Conservation (phyloP, 306 rosid genomes). For the Malus asiatica region DNA sequence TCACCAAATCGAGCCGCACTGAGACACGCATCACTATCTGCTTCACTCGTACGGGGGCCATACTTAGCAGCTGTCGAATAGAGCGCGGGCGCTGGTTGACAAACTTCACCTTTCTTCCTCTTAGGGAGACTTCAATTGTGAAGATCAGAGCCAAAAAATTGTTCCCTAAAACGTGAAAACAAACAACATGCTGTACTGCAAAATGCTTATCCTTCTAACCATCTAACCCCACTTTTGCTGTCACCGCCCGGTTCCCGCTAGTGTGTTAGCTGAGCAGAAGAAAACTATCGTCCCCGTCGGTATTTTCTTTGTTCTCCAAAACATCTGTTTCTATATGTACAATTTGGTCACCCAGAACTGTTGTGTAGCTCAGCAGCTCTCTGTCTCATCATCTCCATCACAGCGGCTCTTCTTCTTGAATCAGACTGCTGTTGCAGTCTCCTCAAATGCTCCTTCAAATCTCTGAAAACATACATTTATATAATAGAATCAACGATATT, state of each 20-base stretch:
- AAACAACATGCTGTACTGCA: slow-evolving; percentile 31
- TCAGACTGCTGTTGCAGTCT: slow-evolving; percentile 97
- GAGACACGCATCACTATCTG: slow-evolving; percentile 15
- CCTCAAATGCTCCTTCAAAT: slow-evolving; percentile 86
- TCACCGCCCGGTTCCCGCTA: slow-evolving; percentile 27
- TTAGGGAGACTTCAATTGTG: slow-evolving; percentile 13
- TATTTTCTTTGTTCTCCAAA: slow-evolving; percentile 20
- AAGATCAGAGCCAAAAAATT: slow-evolving; percentile 20
- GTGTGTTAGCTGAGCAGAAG: slow-evolving; percentile 24
- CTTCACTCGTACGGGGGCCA: slow-evolving; percentile 21
- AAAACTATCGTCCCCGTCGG: slow-evolving; percentile 17
- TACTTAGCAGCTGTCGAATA: slow-evolving; percentile 29
- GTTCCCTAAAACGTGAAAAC: slow-evolving; percentile 19
- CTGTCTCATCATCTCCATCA: slow-evolving; percentile 99
- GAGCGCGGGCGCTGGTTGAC: slow-evolving; percentile 19
- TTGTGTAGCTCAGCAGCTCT: slow-evolving; percentile 94
- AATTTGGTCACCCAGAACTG: slow-evolving; percentile 50
- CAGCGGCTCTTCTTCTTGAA: slow-evolving; percentile 93
- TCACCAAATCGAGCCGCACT: slow-evolving; percentile 31
- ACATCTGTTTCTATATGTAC: slow-evolving; percentile 27
- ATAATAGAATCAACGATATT: not conserved
- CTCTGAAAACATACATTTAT: slow-evolving; percentile 37
- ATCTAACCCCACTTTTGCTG: slow-evolving; percentile 18
- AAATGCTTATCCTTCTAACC: slow-evolving; percentile 28
- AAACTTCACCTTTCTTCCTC: slow-evolving; percentile 14